Base-by-base conservation (phyloP, 352 stramenopile species). In the Blastocystis sp. region DNA sequence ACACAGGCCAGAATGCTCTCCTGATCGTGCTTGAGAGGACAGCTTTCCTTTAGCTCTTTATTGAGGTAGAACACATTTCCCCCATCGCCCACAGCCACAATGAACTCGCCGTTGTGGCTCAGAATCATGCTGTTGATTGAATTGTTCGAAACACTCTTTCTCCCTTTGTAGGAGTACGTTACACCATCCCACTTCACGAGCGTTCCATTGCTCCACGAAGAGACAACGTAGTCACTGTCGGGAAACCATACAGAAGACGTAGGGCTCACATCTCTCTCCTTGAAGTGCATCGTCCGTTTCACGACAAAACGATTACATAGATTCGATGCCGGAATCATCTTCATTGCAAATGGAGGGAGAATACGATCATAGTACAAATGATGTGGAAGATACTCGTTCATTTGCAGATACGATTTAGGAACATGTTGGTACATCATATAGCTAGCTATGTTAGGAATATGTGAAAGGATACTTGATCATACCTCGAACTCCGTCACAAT, bases 341-440 rank as follows among this genome's bases (percentile, higher is more conserved):
- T 85, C 73, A 85, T 85, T 54, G 26, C 39, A 39, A 85, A 65
- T 30, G 73, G 73, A 66, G 73, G 26, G 20, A 53, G 59, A 6
- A 68, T 41, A 43, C 63, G 37, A 9, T 59, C 53, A 85, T 66
- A 85, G 39, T 85, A 85, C 50, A 85, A 66, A 34, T 85, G 73
- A 3, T 85, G 18, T 20, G 73, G 73, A 55, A 85, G 39, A 66
- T 53, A 85, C 73, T 85, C 73, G 39, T 85, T 85, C 73, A 85
- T 66, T 55, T 45, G 26, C 18, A 20, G 18, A 65, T 54, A 85
- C 2, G 73, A 85, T 55, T 24, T 26, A 24, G 73, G 73, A 47
- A 85, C 53, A 45, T 85, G 73, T 45, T 85, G 73, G 43, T 85
- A 85, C 18, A 64, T 47, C 73, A 85, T 20, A 47, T 68, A 85